These are phyloP conservation scores for Apiotrichum gracile DNA, from an alignment of 1,284 basidiomycete species.

Conservation along the genomic window DNA sequence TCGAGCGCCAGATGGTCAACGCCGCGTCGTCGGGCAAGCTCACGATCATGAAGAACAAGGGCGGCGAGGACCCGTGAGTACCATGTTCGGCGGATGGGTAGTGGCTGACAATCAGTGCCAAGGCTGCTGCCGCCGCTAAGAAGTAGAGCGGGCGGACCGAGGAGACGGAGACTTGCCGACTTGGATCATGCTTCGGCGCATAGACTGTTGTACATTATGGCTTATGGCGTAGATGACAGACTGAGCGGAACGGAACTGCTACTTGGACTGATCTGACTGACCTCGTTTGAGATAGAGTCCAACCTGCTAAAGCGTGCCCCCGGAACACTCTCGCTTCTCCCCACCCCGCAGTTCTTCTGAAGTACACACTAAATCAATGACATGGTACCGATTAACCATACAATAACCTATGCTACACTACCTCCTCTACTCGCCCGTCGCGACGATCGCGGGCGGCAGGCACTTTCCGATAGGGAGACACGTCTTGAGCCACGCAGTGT, in stretches of 20 bases:
- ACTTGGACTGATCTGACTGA: too few relatives aligned
- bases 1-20: constrained; percentile 79
- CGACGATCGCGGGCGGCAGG: not conserved
- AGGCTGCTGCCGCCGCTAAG: not conserved
- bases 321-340: too few relatives aligned
- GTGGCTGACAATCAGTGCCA: not conserved
- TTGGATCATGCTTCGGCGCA: too few relatives aligned
- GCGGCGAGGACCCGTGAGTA: constrained; percentile 21
- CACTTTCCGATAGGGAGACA: constrained; percentile 50
- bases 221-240: too few relatives aligned
- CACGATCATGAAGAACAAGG: constrained; percentile 65
- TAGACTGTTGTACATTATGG: not conserved
- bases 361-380: not conserved
- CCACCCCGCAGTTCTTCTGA: too few relatives aligned
- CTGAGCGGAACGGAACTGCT: too few relatives aligned
- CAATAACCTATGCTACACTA: not conserved
- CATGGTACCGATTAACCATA: not conserved
- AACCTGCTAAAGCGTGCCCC: too few relatives aligned
- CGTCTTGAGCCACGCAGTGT: constrained; percentile 68
- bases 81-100: not conserved
- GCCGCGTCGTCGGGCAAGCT: constrained; percentile 73
- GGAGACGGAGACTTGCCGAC: too few relatives aligned
- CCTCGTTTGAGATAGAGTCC: too few relatives aligned
- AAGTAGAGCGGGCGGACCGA: not conserved
- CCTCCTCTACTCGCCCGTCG: not conserved